Conservation (phyloP, 2,329 filamentous ascomycete genomes). For the Hypoxylon sp. region DNA sequence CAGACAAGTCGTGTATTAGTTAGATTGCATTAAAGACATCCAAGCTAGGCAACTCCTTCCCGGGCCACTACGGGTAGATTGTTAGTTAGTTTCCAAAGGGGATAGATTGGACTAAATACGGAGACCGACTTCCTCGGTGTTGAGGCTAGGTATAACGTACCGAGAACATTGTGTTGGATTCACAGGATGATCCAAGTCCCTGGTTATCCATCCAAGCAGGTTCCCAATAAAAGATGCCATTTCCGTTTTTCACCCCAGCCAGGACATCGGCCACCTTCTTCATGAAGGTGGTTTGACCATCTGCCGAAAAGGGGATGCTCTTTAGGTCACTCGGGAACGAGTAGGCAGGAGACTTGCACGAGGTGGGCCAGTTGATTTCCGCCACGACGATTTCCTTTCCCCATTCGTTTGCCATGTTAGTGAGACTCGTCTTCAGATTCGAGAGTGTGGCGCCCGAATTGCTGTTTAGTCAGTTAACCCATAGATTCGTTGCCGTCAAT, state of each 20-base stretch:
- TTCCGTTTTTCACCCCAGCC: slow-evolving; percentile 65
- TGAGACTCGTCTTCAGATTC: slow-evolving; percentile 68
- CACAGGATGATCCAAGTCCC: slow-evolving; percentile 74
- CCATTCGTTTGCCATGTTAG: slow-evolving; percentile 72
- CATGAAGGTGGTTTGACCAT: slow-evolving; percentile 74
- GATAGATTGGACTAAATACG: too few relatives aligned
- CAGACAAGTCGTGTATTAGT: slow-evolving; percentile 18
- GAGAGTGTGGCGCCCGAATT: slow-evolving; percentile 70
- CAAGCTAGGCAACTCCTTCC: slow-evolving; percentile 70
- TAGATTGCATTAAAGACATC: slow-evolving; percentile 68
- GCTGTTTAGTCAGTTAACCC: slow-evolving; percentile 44
- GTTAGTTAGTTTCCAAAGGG: slow-evolving; percentile 9
- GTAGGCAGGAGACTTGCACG: slow-evolving; percentile 71
- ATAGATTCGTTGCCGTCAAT: not conserved
- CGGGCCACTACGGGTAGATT: slow-evolving; percentile 55
- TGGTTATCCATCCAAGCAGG: slow-evolving; percentile 78
- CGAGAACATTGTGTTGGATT: slow-evolving; percentile 74
- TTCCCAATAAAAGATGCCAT: slow-evolving; percentile 81
- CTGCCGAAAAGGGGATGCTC: slow-evolving; percentile 72
- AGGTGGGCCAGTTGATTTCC: slow-evolving; percentile 78
- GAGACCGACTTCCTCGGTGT: not conserved
- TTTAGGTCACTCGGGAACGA: slow-evolving; percentile 72
- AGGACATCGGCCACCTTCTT: slow-evolving; percentile 71
- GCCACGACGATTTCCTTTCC: slow-evolving; percentile 77
- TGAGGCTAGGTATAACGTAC: slow-evolving; percentile 35